A percentile compares a stretch with the other conserved stretches of the same genome.
Evolutionary conservation across 1,284 basidiomycete genomes (phyloP).

Genomic region (Pulveroboletus sp.): DNA sequence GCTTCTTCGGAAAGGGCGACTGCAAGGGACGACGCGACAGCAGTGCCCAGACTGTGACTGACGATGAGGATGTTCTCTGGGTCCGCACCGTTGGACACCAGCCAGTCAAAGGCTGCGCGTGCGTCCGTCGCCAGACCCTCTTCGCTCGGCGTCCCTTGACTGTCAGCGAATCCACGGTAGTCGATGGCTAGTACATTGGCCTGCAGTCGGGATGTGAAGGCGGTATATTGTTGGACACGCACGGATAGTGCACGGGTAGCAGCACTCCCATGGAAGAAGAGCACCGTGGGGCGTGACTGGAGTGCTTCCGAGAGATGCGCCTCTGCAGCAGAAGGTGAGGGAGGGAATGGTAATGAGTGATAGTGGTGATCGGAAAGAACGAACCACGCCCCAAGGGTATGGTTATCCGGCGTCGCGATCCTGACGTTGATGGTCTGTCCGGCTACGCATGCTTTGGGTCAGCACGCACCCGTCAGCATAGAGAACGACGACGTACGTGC

Average conservation of each 20-base stretch:
- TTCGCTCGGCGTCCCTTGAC: constrained; percentile 74
- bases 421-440: constrained; percentile 76
- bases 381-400: constrained; percentile 87
- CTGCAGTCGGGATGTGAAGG: constrained; percentile 57
- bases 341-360: constrained; percentile 41
- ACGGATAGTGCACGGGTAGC: constrained; percentile 67
- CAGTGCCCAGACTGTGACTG: constrained; percentile 84
- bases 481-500: constrained; percentile 57
- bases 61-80: constrained; percentile 64
- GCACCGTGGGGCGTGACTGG: constrained; percentile 60
- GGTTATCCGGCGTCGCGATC: constrained; percentile 72
- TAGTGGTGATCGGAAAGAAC: constrained; percentile 72
- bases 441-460: constrained; percentile 41
- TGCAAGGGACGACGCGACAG: constrained; percentile 63
- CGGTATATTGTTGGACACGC: constrained; percentile 61
- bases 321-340: constrained; percentile 33
- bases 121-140: constrained; percentile 76
- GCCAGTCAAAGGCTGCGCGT: constrained; percentile 78
- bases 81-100: constrained; percentile 56
- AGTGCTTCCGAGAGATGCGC: constrained; percentile 45
- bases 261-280: constrained; percentile 91
- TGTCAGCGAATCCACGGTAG: constrained; percentile 93
- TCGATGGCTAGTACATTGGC: constrained; percentile 84
- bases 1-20: constrained; percentile 55
- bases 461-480: neutral